These are phyloP conservation scores for Tolypocladium capitatum DNA, from an alignment of 2,329 filamentous ascomycete species.

Conservation along the genomic window DNA sequence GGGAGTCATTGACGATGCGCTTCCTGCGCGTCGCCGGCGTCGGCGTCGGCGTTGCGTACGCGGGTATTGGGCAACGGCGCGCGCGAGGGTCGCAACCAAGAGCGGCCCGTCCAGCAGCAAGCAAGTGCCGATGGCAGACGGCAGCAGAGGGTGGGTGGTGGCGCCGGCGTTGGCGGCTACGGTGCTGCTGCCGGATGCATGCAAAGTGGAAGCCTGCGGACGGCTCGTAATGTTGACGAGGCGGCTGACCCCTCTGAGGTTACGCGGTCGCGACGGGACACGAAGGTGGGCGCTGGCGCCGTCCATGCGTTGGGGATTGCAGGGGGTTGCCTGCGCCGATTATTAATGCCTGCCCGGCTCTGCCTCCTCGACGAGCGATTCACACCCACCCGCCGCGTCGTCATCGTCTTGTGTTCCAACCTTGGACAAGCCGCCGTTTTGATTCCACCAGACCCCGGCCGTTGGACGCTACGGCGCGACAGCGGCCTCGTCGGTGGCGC, in stretches of 20 bases:
- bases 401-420: neutral
- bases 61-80: neutral
- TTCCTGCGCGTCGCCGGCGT: neutral
- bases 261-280: conserved; percentile 18
- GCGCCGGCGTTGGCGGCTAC: neutral
- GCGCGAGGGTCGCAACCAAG: neutral
- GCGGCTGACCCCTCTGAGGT: conserved; percentile 7
- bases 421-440: neutral
- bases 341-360: neutral
- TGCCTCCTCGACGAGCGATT: neutral
- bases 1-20: neutral
- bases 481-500: neutral
- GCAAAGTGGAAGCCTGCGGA: neutral
- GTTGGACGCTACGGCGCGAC: too few species aligned
- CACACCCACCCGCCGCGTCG: neutral
- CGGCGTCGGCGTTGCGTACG: too few species aligned
- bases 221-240: too few species aligned
- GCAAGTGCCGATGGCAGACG: neutral
- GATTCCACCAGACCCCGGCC: too few species aligned
- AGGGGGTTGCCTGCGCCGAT: neutral
- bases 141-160: neutral
- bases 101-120: neutral
- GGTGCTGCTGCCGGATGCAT: neutral
- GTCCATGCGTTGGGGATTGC: neutral
- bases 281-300: neutral